These are phyloP conservation scores for Heterobasidion irregulare DNA, from an alignment of 1,284 basidiomycete species.

Conservation along the genomic window DNA sequence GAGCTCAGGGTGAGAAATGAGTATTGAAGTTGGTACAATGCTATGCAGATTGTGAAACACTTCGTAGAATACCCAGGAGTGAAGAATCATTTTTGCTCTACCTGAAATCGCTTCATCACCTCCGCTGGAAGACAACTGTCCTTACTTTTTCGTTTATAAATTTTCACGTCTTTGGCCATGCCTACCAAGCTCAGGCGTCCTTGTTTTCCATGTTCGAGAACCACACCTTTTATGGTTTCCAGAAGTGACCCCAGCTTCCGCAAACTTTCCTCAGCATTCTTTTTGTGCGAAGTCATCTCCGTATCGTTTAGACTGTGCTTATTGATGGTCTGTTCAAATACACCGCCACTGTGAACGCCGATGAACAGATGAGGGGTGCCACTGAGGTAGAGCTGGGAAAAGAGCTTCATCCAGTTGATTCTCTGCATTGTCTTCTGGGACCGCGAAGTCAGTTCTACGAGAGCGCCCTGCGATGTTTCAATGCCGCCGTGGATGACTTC, in stretches of 20 bases:
- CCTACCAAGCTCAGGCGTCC: constrained; percentile 36
- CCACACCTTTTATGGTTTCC: constrained; percentile 29
- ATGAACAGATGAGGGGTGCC: constrained; percentile 28
- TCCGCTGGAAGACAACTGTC: constrained; percentile 33
- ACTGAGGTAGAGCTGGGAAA: constrained; percentile 31
- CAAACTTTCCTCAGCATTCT: constrained; percentile 23
- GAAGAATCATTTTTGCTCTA: too few relatives aligned
- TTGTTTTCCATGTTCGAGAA: constrained; percentile 31
- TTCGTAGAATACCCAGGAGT: too few relatives aligned
- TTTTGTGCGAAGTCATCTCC: constrained; percentile 18
- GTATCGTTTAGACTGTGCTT: neutral
- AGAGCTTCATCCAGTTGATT: constrained; percentile 28
- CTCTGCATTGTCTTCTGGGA: constrained; percentile 11
- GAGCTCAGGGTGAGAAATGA: too few relatives aligned
- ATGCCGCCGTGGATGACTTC: constrained; percentile 13
- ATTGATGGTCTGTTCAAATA: constrained; percentile 16
- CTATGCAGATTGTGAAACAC: too few relatives aligned
- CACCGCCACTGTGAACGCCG: constrained; percentile 24
- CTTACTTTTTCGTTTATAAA: constrained; percentile 30
- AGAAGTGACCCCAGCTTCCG: constrained; percentile 33
- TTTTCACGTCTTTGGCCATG: too few relatives aligned
- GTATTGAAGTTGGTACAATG: too few relatives aligned
- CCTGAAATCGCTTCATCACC: constrained; percentile 24
- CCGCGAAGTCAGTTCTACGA: constrained; percentile 34
- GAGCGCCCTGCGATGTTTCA: constrained; percentile 23